Percentiles rank a stretch among this genome's conserved stretches.
phyloP scores from a whole-genome alignment of 2,329 filamentous ascomycete species.

The Curvularia hawaiiensis region DNA sequence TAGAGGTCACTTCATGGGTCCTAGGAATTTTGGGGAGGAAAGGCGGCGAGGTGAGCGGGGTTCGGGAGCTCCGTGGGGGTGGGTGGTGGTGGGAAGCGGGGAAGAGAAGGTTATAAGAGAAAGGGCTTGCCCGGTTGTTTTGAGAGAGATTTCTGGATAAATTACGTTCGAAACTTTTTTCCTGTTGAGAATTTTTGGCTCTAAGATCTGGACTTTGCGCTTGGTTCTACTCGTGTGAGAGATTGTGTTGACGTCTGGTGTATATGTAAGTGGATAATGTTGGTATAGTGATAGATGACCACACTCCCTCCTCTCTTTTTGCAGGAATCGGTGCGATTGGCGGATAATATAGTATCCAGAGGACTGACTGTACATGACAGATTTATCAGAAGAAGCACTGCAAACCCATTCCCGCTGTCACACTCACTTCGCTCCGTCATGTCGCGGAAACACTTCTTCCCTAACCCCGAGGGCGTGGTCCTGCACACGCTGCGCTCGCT shows the following conservation, averaged over 20 bases:
- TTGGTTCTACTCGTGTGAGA: neutral
- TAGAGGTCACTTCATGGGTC: no score
- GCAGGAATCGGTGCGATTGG: neutral
- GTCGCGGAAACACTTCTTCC: conserved; percentile 62
- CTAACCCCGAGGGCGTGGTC: conserved; percentile 56
- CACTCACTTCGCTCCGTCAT: conserved; percentile 37
- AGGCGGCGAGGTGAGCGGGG: neutral
- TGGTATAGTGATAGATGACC: neutral
- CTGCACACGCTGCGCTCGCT: conserved; percentile 56
- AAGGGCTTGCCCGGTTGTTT: conserved; percentile 9
- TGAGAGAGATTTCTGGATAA: conserved; percentile 6
- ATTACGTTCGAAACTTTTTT: neutral
- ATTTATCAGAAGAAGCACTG: neutral
- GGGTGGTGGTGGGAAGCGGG: conserved; percentile 18
- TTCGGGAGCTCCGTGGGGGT: conserved; percentile 12
- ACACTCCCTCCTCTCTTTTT: neutral
- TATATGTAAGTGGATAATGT: neutral
- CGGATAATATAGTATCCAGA: neutral
- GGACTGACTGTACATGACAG: neutral
- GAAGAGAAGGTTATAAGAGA: conserved; percentile 30
- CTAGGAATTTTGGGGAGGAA: no score
- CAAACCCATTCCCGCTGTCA: neutral
- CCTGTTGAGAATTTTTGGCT: neutral
- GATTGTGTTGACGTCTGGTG: neutral
- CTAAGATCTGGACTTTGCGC: neutral